phyloP scores from a whole-genome alignment of 306 rosid genomes.

The Quillaja saponaria region DNA sequence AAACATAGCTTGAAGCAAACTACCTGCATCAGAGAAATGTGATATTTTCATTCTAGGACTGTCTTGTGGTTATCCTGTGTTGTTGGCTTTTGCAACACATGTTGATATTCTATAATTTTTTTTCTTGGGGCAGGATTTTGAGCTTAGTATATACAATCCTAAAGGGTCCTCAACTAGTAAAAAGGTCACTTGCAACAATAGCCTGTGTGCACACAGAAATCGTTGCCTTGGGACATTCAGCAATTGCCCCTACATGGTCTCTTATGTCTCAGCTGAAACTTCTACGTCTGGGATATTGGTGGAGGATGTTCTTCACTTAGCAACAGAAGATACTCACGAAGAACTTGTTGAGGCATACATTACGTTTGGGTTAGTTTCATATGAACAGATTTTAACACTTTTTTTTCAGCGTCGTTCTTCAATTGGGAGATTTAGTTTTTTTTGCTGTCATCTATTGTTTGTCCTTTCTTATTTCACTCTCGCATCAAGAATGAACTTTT shows the following conservation, averaged over 20 bases:
- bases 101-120: neutral
- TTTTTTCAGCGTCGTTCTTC: neutral
- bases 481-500: constrained; percentile 18
- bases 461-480: neutral
- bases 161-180: constrained; percentile 77
- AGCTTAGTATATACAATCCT: constrained; percentile 74
- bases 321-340: constrained; percentile 51
- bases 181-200: constrained; percentile 70
- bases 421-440: constrained; percentile 9
- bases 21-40: neutral
- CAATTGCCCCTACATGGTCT: constrained; percentile 84
- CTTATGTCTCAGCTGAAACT: constrained; percentile 85
- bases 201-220: constrained; percentile 59
- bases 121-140: constrained; percentile 58
- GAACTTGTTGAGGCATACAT: constrained; percentile 68
- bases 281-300: constrained; percentile 80
- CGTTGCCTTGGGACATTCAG: constrained; percentile 60
- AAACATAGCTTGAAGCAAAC: neutral
- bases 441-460: constrained; percentile 3
- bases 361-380: constrained; percentile 77
- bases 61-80: no score
- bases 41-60: neutral
- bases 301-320: constrained; percentile 81
- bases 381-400: constrained; percentile 15
- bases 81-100: neutral